Percentiles rank a stretch among this genome's conserved stretches.
Evolutionary conservation across 768 basidiomycete genomes (phyloP).

Genomic region (Tricholoma terreum): DNA sequence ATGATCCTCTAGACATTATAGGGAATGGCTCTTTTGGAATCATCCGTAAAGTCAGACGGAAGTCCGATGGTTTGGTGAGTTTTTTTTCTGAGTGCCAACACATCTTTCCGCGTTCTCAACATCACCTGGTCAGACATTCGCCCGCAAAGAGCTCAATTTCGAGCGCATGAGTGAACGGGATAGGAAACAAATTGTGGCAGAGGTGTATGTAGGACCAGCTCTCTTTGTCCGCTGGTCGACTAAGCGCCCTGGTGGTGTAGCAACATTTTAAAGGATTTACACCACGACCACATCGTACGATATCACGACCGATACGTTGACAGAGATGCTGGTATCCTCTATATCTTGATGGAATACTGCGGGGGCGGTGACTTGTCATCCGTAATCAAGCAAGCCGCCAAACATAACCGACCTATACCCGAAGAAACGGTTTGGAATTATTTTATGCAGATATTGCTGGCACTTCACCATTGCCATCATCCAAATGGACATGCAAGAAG

Average conservation of each 20-base stretch:
- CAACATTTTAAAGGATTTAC: conserved; percentile 93
- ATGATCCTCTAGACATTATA: conserved; percentile 87
- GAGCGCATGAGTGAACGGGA: conserved; percentile 96
- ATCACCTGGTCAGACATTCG: conserved; percentile 59
- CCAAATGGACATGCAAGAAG: conserved; percentile 57
- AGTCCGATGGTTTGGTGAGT: conserved; percentile 78
- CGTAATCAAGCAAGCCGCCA: conserved; percentile 77
- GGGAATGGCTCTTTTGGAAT: conserved; percentile 98
- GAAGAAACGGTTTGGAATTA: conserved; percentile 97
- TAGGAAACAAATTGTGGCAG: conserved; percentile 93
- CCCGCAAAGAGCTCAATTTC: conserved; percentile 95
- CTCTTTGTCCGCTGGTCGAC: not conserved
- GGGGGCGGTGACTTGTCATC: conserved; percentile 92
- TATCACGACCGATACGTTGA: conserved; percentile 93
- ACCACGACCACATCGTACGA: conserved; percentile 95
- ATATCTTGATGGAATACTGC: conserved; percentile 99
- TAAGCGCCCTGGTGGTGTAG: conserved; percentile 37
- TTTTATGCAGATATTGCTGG: conserved; percentile 89
- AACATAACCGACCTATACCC: conserved; percentile 67
- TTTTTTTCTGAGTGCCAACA: conserved; percentile 2
- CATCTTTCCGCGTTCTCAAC: not conserved
- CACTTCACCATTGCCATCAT: conserved; percentile 91
- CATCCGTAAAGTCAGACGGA: conserved; percentile 89
- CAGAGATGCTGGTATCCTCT: conserved; percentile 83
- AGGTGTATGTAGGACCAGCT: conserved; percentile 72